Conservation (phyloP, 768 basidiomycete genomes). For the Suillus subalutaceus region DNA sequence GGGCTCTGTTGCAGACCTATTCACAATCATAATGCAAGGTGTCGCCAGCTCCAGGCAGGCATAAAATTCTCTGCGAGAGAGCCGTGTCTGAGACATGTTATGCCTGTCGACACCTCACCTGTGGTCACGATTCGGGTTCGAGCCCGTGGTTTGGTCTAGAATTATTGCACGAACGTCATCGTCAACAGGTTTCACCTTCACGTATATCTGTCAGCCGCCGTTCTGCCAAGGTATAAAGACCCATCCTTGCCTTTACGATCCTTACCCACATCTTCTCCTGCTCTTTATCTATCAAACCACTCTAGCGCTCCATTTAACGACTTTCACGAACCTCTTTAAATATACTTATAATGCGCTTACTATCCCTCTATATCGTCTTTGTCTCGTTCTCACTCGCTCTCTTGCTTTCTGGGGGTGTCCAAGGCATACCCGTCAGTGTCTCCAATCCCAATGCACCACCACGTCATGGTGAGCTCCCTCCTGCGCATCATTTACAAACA, state of each 20-base stretch:
- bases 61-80: neutral
- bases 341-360: conserved; percentile 30
- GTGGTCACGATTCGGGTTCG: neutral
- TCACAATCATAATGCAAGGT: neutral
- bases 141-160: neutral
- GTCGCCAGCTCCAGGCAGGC: neutral
- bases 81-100: neutral
- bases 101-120: neutral
- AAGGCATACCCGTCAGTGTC: conserved; percentile 20
- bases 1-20: neutral
- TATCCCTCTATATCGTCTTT: conserved; percentile 17
- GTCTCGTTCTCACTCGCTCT: conserved; percentile 23
- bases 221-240: conserved; percentile 1
- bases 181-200: neutral
- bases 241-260: conserved; percentile 1
- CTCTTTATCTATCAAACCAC: conserved; percentile 9
- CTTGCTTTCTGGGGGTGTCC: conserved; percentile 19
- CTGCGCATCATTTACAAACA: neutral
- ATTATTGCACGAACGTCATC: neutral
- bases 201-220: neutral
- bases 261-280: conserved; percentile 18
- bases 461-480: neutral
- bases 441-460: neutral
- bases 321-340: neutral
- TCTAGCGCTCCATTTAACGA: conserved; percentile 1